phyloP scores from a whole-genome alignment of 192 early-diverging fungal species.

The Linnemannia zychae region DNA sequence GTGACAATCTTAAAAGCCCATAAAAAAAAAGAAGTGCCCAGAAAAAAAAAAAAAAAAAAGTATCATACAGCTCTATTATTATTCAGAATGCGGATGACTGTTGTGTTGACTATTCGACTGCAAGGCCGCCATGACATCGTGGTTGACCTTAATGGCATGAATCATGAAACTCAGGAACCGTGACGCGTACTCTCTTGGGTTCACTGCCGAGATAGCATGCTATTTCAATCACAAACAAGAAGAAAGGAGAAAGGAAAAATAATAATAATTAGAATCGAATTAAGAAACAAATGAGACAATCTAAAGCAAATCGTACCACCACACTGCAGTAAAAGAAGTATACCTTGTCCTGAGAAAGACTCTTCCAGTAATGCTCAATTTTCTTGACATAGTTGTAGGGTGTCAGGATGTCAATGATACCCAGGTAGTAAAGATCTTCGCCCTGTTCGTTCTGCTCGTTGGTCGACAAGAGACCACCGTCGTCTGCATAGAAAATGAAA shows the following conservation, averaged over 20 bases:
- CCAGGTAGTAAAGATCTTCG: slow-evolving; percentile 90
- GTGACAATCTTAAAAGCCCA: no score
- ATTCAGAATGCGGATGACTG: slow-evolving; percentile 28
- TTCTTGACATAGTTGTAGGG: slow-evolving; percentile 89
- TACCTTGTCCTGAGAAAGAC: slow-evolving; percentile 80
- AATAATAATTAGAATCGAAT: background rate
- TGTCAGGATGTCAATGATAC: slow-evolving; percentile 98
- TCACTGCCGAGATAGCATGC: slow-evolving; percentile 84
- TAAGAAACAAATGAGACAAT: background rate
- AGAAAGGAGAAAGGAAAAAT: no score
- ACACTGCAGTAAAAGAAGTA: background rate
- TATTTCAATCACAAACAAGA: slow-evolving; percentile 16
- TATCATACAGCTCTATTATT: background rate
- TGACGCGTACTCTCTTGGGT: slow-evolving; percentile 86
- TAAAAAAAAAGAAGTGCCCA: background rate
- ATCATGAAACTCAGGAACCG: slow-evolving; percentile 91
- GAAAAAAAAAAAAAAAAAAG: background rate
- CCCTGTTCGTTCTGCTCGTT: slow-evolving; percentile 74
- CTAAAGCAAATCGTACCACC: background rate
- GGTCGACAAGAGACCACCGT: slow-evolving; percentile 88
- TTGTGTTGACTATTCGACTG: background rate
- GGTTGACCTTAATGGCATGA: slow-evolving; percentile 28
- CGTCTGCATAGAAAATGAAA: slow-evolving; percentile 90
- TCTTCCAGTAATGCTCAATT: slow-evolving; percentile 89
- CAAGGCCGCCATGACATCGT: slow-evolving; percentile 20